Evolutionary conservation across 2,329 filamentous ascomycete genomes (phyloP).

Genomic region (Pseudocercospora crystallina): DNA sequence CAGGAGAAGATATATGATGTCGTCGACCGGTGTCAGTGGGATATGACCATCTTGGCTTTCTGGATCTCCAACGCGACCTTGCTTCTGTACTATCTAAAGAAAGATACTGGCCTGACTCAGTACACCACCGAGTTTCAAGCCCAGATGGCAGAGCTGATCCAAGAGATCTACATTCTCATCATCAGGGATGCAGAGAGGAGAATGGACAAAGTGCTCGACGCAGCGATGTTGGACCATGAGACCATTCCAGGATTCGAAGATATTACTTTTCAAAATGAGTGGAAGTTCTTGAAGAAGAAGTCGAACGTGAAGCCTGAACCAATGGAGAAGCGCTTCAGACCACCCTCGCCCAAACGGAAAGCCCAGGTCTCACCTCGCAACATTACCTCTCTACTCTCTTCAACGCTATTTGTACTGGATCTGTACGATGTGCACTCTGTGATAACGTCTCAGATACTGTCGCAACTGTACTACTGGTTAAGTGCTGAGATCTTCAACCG

Average conservation of each 20-base stretch:
- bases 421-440: conserved; percentile 99
- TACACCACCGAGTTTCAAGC: conserved; percentile 87
- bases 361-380: conserved; percentile 92
- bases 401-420: conserved; percentile 93
- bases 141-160: conserved; percentile 89
- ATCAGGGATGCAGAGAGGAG: conserved; percentile 93
- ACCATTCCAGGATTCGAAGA: conserved; percentile 97
- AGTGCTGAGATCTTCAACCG: conserved; percentile 96
- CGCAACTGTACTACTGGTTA: conserved; percentile 94
- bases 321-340: conserved; percentile 83
- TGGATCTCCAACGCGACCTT: conserved; percentile 98
- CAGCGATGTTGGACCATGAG: conserved; percentile 94
- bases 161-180: conserved; percentile 97
- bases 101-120: conserved; percentile 77
- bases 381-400: conserved; percentile 91
- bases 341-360: conserved; percentile 87
- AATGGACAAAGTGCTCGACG: conserved; percentile 92
- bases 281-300: conserved; percentile 94
- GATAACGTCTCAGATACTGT: conserved; percentile 86
- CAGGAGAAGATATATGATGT: conserved; percentile 97
- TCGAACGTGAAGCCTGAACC: conserved; percentile 85
- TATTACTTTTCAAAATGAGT: conserved; percentile 95
- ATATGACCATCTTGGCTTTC: conserved; percentile 98
- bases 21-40: conserved; percentile 95
- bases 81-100: conserved; percentile 94